Percentiles rank a stretch among this genome's conserved stretches.
Conservation (phyloP, 1,139 yeast genomes). For the Kodamaea fungicola region DNA sequence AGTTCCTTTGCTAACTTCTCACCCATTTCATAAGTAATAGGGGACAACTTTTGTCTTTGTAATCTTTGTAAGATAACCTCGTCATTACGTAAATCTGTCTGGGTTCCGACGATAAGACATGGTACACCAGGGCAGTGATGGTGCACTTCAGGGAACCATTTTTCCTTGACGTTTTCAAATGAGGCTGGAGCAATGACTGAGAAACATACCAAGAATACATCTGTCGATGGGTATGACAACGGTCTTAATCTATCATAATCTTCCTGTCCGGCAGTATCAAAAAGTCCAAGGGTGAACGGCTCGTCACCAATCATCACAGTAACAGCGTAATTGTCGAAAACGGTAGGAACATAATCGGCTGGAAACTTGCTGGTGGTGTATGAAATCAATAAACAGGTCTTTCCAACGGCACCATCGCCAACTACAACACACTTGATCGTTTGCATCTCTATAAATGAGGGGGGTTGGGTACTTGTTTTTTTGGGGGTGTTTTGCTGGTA, state of each 20-base stretch:
- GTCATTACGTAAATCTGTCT: constrained; percentile 90
- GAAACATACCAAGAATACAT: constrained; percentile 91
- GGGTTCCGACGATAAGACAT: constrained; percentile 93
- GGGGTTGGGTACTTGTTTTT: too few species aligned
- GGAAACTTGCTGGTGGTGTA: constrained; percentile 95
- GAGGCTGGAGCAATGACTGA: constrained; percentile 95
- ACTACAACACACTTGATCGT: constrained; percentile 95
- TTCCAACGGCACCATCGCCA: constrained; percentile 98
- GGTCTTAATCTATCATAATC: constrained; percentile 98
- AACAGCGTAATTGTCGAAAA: constrained; percentile 95
- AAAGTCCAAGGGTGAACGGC: constrained; percentile 92
- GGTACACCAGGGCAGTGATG: constrained; percentile 99
- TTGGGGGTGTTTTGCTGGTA: too few species aligned
- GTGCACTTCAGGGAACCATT: constrained; percentile 98
- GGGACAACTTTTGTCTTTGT: constrained; percentile 84
- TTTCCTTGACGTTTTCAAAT: constrained; percentile 96
- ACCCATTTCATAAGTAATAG: constrained; percentile 84
- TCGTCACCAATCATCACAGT: constrained; percentile 98
- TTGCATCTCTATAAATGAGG: constrained; percentile 46
- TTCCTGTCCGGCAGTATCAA: constrained; percentile 99
- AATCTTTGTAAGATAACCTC: constrained; percentile 85
- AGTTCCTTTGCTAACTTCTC: constrained; percentile 90
- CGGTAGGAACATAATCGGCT: constrained; percentile 92
- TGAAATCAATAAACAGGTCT: constrained; percentile 52
- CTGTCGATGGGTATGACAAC: constrained; percentile 93